Conservation (phyloP, 257 asterid genomes). For the Nicotiana paniculata region DNA sequence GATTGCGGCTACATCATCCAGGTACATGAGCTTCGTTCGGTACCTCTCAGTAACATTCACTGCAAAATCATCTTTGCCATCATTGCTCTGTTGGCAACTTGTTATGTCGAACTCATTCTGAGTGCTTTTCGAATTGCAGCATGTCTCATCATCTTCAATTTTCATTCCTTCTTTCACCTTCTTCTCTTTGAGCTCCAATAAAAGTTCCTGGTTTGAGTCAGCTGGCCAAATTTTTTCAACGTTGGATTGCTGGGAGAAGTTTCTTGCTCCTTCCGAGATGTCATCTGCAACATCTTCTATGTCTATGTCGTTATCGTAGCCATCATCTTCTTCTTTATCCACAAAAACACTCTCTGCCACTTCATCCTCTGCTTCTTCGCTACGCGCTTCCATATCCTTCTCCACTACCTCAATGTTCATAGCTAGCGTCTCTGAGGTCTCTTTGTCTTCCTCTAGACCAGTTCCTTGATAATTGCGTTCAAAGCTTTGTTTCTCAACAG, state of each 20-base stretch:
- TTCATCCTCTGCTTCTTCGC: neutral
- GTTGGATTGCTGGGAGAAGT: constrained; percentile 32
- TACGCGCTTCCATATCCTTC: neutral
- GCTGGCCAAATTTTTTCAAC: constrained; percentile 33
- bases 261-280: constrained; percentile 25
- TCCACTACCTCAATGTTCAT: neutral
- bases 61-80: constrained; percentile 4
- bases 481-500: neutral
- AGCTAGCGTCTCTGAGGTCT: neutral
- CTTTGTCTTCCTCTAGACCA: neutral
- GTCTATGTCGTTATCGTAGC: constrained; percentile 1
- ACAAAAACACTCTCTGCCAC: neutral
- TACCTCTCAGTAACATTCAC: constrained; percentile 13
- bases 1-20: constrained; percentile 6
- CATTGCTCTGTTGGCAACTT: neutral
- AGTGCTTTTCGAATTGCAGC: neutral
- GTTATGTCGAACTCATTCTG: neutral
- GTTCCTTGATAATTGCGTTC: neutral
- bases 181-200: neutral
- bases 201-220: constrained; percentile 17
- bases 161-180: constrained; percentile 24
- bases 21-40: constrained; percentile 13
- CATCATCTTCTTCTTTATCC: constrained; percentile 5
- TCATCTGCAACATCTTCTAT: constrained; percentile 20
- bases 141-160: constrained; percentile 21